These are phyloP conservation scores for Teunomyces kruisii DNA, from an alignment of 805 yeast species.

Conservation along the genomic window DNA sequence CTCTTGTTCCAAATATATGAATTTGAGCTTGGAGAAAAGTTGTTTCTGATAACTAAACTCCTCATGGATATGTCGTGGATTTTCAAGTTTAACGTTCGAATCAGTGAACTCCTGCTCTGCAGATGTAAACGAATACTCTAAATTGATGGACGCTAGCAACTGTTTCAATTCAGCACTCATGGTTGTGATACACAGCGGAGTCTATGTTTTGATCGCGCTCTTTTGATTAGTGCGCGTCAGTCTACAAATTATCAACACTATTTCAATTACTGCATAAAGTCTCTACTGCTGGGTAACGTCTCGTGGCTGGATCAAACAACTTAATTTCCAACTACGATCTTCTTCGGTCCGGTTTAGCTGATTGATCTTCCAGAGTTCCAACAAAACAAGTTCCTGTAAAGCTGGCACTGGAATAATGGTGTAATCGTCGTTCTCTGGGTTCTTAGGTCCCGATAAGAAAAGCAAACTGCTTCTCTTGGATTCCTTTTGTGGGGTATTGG, in stretches of 20 bases:
- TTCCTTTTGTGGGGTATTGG: slow-evolving; percentile 21
- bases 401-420: slow-evolving; percentile 40
- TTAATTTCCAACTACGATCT: slow-evolving; percentile 72
- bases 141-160: neutral
- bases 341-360: slow-evolving; percentile 58
- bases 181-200: neutral
- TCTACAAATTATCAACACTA: no score
- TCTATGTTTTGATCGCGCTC: neutral
- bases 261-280: neutral
- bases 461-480: slow-evolving; percentile 24
- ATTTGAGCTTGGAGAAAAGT: slow-evolving; percentile 54
- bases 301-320: slow-evolving; percentile 59
- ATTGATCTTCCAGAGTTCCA: slow-evolving; percentile 70
- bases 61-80: slow-evolving; percentile 23
- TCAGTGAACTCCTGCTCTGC: slow-evolving; percentile 12
- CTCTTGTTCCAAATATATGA: slow-evolving; percentile 69
- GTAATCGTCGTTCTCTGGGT: slow-evolving; percentile 31
- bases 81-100: slow-evolving; percentile 9
- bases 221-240: neutral
- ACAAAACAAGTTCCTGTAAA: slow-evolving; percentile 58
- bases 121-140: slow-evolving; percentile 6
- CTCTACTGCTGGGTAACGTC: slow-evolving; percentile 19
- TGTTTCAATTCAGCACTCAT: slow-evolving; percentile 3
- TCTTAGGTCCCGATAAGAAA: slow-evolving; percentile 14
- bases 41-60: slow-evolving; percentile 36